Evolutionary conservation across 305 asterid species (phyloP).

Genomic region (Fraxinus dipetala): DNA sequence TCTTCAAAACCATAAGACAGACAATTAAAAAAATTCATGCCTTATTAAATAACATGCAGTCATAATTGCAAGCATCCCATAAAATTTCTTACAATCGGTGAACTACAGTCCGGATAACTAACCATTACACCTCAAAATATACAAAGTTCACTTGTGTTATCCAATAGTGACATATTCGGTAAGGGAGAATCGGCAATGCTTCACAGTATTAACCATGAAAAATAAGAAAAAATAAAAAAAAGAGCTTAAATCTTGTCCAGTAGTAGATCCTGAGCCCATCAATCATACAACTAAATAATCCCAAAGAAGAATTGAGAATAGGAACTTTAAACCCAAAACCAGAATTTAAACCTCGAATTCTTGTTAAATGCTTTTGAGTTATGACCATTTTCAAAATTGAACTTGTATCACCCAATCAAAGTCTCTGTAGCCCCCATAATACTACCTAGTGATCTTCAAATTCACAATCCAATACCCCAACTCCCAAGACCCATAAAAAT

Average conservation of each 20-base stretch:
- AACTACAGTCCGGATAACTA: background rate
- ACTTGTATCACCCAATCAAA: constrained; percentile 2
- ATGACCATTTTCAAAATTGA: constrained; percentile 14
- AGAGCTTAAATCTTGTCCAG: background rate
- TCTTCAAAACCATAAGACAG: constrained; percentile 30
- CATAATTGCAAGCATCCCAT: background rate
- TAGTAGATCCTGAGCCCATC: background rate
- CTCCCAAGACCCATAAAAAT: background rate
- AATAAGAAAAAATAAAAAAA: background rate
- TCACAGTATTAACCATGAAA: background rate
- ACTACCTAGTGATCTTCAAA: constrained; percentile 8
- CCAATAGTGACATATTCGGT: background rate
- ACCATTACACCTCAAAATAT: background rate
- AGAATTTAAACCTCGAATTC: background rate
- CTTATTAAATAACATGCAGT: background rate
- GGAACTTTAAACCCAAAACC: background rate
- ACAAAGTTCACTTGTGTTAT: background rate
- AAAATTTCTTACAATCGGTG: background rate
- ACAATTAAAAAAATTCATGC: background rate
- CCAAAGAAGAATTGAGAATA: background rate
- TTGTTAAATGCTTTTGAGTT: background rate
- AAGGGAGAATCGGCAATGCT: background rate
- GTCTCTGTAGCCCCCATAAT: background rate
- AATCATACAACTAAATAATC: background rate
- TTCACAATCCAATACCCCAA: constrained; percentile 18